Conservation (phyloP, 192 early-diverging fungal genomes). For the Podila clonocystis region DNA sequence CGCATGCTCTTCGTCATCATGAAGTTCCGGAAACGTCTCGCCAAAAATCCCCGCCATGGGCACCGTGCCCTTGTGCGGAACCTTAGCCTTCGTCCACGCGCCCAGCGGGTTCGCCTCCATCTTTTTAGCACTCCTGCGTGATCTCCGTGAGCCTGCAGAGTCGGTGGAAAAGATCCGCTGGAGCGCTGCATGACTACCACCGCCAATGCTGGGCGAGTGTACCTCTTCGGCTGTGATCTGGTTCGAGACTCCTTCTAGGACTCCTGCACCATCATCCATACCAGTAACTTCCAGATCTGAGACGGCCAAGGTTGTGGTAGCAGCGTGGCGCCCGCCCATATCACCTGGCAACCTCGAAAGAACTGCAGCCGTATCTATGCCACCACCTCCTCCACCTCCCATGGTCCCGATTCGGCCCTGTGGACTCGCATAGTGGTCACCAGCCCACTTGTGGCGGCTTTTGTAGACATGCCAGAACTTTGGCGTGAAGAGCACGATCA, state of each 20-base stretch:
- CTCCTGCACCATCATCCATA: too few relatives aligned
- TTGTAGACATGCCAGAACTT: slow-evolving; percentile 29
- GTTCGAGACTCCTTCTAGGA: neutral
- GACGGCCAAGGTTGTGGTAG: neutral
- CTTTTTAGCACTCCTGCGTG: neutral
- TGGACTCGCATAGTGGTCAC: neutral
- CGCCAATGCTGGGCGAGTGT: too few relatives aligned
- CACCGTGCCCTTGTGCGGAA: neutral
- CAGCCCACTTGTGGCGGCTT: neutral
- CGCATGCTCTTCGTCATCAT: neutral
- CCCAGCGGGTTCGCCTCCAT: slow-evolving; percentile 4
- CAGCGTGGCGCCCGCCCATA: neutral
- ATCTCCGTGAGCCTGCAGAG: neutral
- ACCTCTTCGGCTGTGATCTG: neutral
- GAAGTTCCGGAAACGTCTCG: neutral
- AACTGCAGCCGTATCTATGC: neutral
- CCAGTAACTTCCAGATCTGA: neutral
- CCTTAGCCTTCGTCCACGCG: slow-evolving; percentile 5
- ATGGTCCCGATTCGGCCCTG: neutral
- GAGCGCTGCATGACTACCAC: too few relatives aligned
- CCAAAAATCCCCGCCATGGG: neutral
- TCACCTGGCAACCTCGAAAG: slow-evolving; percentile 9
- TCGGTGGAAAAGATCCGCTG: neutral
- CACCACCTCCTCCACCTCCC: neutral
- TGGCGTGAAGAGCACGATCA: slow-evolving; percentile 21